These are phyloP conservation scores for Reutealis trisperma DNA, from an alignment of 345 rosid genomes.

Conservation along the genomic window DNA sequence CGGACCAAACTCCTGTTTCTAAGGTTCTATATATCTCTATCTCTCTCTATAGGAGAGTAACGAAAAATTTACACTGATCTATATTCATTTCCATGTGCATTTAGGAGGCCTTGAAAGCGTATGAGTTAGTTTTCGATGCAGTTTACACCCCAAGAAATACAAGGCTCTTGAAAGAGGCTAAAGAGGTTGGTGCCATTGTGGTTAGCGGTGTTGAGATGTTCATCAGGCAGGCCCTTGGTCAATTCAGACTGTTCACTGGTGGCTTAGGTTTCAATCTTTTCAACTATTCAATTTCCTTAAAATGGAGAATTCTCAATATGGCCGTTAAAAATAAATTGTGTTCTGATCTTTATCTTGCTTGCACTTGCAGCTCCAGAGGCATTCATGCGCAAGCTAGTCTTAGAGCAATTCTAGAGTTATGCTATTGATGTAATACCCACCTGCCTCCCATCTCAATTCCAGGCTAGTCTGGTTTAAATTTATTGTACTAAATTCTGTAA, in stretches of 20 bases:
- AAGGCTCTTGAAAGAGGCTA: slow-evolving; percentile 52
- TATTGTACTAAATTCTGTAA: neutral
- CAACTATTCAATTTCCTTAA: neutral
- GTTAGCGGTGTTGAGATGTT: slow-evolving; percentile 71
- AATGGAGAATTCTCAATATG: neutral
- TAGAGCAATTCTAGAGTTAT: slow-evolving; percentile 38
- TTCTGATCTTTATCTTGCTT: slow-evolving; percentile 4
- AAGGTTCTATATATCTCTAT: slow-evolving; percentile 35
- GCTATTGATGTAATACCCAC: neutral
- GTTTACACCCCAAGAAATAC: slow-evolving; percentile 64
- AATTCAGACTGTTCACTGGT: slow-evolving; percentile 56
- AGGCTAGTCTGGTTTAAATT: neutral
- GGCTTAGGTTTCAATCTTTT: slow-evolving; percentile 11
- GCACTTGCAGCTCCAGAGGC: slow-evolving; percentile 44
- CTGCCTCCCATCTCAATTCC: neutral
- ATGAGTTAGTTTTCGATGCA: slow-evolving; percentile 54
- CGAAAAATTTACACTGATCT: neutral
- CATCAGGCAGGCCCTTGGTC: slow-evolving; percentile 61
- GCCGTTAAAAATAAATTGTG: neutral
- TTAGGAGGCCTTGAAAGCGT: slow-evolving; percentile 45
- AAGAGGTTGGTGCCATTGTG: slow-evolving; percentile 52
- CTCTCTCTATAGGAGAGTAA: neutral
- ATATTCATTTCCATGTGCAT: neutral
- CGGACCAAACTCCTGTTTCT: slow-evolving; percentile 46
- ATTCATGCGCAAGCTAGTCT: slow-evolving; percentile 46